Evolutionary conservation across 2,329 filamentous ascomycete species (phyloP), one percentile per base, ranked within the genome.

Genomic region (Pochonia chlamydosporia): DNA sequence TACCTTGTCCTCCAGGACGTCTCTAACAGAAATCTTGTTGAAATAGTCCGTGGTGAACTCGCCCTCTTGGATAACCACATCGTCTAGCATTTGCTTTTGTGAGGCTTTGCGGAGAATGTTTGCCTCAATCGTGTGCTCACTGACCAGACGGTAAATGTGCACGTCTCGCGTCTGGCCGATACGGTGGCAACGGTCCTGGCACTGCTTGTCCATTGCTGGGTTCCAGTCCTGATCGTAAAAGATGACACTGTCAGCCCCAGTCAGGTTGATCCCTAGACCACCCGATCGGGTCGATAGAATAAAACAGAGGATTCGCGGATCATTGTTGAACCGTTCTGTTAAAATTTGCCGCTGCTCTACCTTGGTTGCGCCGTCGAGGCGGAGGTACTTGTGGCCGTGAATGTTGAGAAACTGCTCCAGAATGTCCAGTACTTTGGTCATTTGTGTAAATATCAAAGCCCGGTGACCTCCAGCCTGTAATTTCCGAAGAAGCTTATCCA

Each of bases 191-290:
- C 93, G 82, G 64, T 99, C 95, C 69, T 99, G 95, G 60, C 93
- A 99, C 67, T 99, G 93, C 67, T 96, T 96, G 72, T 99, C 93
- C 93, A 99, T 99, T 44, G 95, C 93, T 0, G 93, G 93, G 59
- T 99, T 99, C 95, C 95, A 99, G 64, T 99, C 93, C 50, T 97
- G 84, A 61, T 99, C 93, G 68, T 97, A 99, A 67, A 99, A 99
- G 55, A 99, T 96, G 59, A 99, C 93, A 0, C 91, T 96, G 64
- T 97, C 93, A 5, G 93, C 93, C 42, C 93, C 93, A 0, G 92
- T 97, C 37, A 99, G 75, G 59, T 99, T 99, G 71, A 99, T 95
- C 48, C 93, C 93, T 1, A 99, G 75, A 47, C 93, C 93, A 55
- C 93, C 93, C 0, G 93, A 96, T 48, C 93, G 83, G 43, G 90